These are phyloP conservation scores for Perkinsus chesapeaki DNA, from an alignment of 169 alveolate species.

Conservation along the genomic window DNA sequence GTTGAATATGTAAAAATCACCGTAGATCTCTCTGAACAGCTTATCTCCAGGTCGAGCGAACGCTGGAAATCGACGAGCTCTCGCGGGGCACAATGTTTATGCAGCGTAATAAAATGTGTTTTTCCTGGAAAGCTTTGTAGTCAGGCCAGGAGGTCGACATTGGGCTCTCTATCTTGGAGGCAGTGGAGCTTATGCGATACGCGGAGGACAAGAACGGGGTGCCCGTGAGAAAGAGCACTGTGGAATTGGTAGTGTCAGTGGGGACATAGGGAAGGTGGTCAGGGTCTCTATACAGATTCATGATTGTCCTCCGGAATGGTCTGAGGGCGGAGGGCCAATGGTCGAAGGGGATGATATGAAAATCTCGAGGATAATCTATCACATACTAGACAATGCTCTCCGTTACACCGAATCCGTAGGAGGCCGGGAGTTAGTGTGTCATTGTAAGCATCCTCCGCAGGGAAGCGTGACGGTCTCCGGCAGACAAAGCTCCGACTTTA, in stretches of 20 bases:
- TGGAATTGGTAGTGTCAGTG: background rate
- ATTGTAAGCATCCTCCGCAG: background rate
- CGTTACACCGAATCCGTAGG: background rate
- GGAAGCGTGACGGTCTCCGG: background rate
- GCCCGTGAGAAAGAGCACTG: background rate
- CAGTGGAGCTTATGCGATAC: background rate
- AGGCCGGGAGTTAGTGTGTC: background rate
- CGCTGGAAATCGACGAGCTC: background rate
- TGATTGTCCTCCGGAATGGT: background rate
- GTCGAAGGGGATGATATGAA: background rate
- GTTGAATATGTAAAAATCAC: background rate
- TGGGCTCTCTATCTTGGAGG: background rate
- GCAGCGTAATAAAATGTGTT: background rate
- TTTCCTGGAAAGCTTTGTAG: too few relatives aligned
- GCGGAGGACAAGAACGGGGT: background rate
- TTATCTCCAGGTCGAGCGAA: background rate
- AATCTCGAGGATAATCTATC: background rate
- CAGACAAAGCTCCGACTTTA: background rate
- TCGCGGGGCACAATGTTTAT: background rate
- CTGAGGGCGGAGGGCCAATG: background rate
- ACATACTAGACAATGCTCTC: background rate
- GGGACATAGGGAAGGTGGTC: background rate
- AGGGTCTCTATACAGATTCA: background rate
- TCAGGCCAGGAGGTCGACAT: background rate
- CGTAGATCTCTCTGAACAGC: background rate